phyloP scores from a whole-genome alignment of 2,329 filamentous ascomycete genomes.

The Pyrenophora seminiperda region DNA sequence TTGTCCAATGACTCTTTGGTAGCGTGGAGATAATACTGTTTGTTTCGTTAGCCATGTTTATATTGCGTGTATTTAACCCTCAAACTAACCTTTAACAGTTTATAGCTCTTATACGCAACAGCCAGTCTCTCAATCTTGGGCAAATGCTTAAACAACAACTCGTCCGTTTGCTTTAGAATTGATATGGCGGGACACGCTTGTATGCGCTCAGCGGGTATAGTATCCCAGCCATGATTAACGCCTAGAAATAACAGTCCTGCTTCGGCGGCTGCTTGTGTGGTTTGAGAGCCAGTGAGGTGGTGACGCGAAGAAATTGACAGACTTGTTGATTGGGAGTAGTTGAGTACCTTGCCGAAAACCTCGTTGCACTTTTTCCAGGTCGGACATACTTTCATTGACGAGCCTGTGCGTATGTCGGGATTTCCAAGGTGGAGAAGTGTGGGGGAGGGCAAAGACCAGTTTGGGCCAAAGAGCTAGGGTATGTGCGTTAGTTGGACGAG shows the following conservation, averaged over 20 bases:
- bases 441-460: constrained; percentile 38
- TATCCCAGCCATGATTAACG: constrained; percentile 38
- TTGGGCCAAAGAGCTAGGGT: constrained; percentile 36
- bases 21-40: constrained; percentile 40
- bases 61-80: not conserved
- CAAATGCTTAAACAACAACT: constrained; percentile 35
- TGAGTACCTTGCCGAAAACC: constrained; percentile 37
- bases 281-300: not conserved
- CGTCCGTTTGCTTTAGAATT: constrained; percentile 39
- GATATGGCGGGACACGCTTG: constrained; percentile 34
- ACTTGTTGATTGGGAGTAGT: constrained; percentile 8
- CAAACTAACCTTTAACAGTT: constrained; percentile 34
- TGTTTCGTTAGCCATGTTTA: not conserved
- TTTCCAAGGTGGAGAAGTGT: constrained; percentile 38
- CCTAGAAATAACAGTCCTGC: constrained; percentile 37
- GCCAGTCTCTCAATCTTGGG: constrained; percentile 34
- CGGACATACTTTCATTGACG: constrained; percentile 25
- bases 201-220: constrained; percentile 32
- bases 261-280: constrained; percentile 23
- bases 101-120: constrained; percentile 41
- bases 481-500: not conserved
- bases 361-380: constrained; percentile 41
- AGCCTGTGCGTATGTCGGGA: constrained; percentile 9
- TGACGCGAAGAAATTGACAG: not conserved
- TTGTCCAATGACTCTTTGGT: constrained; percentile 32